Evolutionary conservation across 2,329 filamentous ascomycete genomes (phyloP), one percentile per base, ranked within the genome.

Genomic region (Hyphodiscus sp.): DNA sequence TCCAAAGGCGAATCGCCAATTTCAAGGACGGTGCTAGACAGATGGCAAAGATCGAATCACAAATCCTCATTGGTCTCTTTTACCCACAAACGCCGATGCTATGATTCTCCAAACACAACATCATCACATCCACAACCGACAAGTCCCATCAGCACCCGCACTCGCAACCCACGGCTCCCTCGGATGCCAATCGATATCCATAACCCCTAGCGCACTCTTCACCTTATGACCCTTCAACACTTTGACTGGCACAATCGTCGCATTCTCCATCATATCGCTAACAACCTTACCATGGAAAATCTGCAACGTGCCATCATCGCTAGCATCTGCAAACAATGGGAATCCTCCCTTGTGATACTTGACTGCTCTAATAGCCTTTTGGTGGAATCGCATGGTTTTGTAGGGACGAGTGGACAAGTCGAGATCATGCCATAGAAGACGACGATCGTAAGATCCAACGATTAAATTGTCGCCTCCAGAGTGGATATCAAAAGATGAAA

Each of bases 261-360:
- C 91, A 67, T 96, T 96, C 75, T 95, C 91, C 82, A 99, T 89
- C 69, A 96, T 77, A 69, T 99, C 94, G 57, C 85, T 90, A 29
- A 95, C 91, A 26, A 97, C 92, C 72, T 92, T 95, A 53, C 91
- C 92, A 69, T 97, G 92, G 82, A 97, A 97, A 51, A 99, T 88
- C 70, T 99, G 94, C 61, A 97, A 74, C 19, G 86, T 90, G 26
- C 94, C 94, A 69, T 99, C 94, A 68, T 99, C 95, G 69, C 88
- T 94, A 19, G 90, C 91, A 68, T 97, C 92, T 0, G 91, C 94
- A 66, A 99, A 97, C 38, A 99, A 78, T 18, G 94, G 91, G 57
- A 85, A 81, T 9, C 80, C 78, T 56, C 84, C 83, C 54, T 85
- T 84, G 72, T 99, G 95, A 72, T 88, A 99, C 62, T 83, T 85